Evolutionary conservation across 352 stramenopile genomes (phyloP).

Genomic region (Phytophthora colocasiae): DNA sequence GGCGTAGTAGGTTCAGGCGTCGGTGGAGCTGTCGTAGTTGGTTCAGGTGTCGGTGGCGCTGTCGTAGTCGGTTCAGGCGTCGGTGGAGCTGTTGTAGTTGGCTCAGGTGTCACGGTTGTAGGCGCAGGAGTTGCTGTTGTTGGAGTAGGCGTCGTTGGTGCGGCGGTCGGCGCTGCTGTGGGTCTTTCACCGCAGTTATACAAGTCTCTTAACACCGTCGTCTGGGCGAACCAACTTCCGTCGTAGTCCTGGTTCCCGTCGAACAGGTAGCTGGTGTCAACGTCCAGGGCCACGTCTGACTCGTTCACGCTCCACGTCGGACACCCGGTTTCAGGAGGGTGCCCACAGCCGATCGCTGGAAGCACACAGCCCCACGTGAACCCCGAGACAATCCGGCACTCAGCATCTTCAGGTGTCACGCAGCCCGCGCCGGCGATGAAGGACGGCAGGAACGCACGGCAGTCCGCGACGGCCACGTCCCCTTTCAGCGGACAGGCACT

Average conservation of each 20-base stretch:
- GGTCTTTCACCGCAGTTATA: slow-evolving; percentile 33
- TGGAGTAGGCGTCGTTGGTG: background rate
- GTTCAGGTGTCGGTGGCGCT: background rate
- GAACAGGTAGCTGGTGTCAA: slow-evolving; percentile 26
- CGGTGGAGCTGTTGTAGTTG: background rate
- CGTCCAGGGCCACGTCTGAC: slow-evolving; percentile 9
- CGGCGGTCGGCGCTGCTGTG: slow-evolving; percentile 15
- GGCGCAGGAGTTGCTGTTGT: slow-evolving; percentile 3
- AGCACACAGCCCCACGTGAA: slow-evolving; percentile 46
- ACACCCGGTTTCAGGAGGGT: slow-evolving; percentile 6
- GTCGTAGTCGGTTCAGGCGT: slow-evolving; percentile 5
- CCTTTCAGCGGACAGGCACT: slow-evolving; percentile 54
- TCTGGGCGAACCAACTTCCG: slow-evolving; percentile 37
- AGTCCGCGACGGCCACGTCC: slow-evolving; percentile 44
- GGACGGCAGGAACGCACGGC: slow-evolving; percentile 45
- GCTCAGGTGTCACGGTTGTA: slow-evolving; percentile 1
- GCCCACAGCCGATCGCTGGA: slow-evolving; percentile 36
- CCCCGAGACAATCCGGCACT: slow-evolving; percentile 31
- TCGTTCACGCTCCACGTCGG: slow-evolving; percentile 20
- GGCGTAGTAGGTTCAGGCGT: too few species aligned
- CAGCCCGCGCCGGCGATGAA: slow-evolving; percentile 37
- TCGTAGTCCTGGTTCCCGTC: slow-evolving; percentile 33
- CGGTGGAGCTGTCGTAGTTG: background rate
- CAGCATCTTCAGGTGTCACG: slow-evolving; percentile 36
- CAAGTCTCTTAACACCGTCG: slow-evolving; percentile 18